A percentile compares a stretch with the other conserved stretches of the same genome.
Evolutionary conservation across 2,329 filamentous ascomycete genomes (phyloP).

Genomic region (Xylariales sp.): DNA sequence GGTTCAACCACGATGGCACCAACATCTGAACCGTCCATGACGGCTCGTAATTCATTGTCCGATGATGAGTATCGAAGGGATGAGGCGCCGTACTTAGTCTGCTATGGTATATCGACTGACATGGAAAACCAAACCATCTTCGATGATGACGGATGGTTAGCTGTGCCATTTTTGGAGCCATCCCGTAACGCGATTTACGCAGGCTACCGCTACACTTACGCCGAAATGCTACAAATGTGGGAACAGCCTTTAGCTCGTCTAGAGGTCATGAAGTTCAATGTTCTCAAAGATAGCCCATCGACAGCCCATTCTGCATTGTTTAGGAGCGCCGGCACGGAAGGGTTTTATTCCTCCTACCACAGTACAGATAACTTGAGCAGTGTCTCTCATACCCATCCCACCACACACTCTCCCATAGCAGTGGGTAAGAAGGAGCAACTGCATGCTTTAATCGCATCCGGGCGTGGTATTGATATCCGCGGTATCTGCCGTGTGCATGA

Average conservation of each 20-base stretch:
- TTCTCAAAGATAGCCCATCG: constrained; percentile 62
- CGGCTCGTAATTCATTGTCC: constrained; percentile 63
- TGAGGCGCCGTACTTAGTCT: constrained; percentile 60
- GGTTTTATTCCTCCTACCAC: constrained; percentile 53
- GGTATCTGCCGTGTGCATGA: constrained; percentile 73
- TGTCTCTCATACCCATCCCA: constrained; percentile 52
- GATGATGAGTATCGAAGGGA: constrained; percentile 65
- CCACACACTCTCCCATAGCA: constrained; percentile 62
- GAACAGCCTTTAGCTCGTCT: constrained; percentile 70
- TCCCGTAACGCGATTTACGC: constrained; percentile 62
- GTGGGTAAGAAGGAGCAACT: constrained; percentile 67
- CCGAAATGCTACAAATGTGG: constrained; percentile 77
- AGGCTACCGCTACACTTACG: constrained; percentile 73
- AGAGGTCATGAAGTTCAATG: constrained; percentile 77
- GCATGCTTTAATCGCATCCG: constrained; percentile 61
- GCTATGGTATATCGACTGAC: constrained; percentile 63
- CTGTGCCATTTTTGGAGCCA: constrained; percentile 67
- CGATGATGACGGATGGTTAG: constrained; percentile 75
- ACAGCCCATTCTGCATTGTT: constrained; percentile 44
- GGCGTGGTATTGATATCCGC: constrained; percentile 70
- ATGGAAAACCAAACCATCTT: constrained; percentile 73
- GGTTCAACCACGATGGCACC: constrained; percentile 57
- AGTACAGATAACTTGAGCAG: constrained; percentile 51
- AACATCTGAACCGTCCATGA: constrained; percentile 58
- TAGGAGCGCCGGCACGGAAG: constrained; percentile 44